Evolutionary conservation across 1,284 basidiomycete genomes (phyloP).

Genomic region (Meripilus lineatus): DNA sequence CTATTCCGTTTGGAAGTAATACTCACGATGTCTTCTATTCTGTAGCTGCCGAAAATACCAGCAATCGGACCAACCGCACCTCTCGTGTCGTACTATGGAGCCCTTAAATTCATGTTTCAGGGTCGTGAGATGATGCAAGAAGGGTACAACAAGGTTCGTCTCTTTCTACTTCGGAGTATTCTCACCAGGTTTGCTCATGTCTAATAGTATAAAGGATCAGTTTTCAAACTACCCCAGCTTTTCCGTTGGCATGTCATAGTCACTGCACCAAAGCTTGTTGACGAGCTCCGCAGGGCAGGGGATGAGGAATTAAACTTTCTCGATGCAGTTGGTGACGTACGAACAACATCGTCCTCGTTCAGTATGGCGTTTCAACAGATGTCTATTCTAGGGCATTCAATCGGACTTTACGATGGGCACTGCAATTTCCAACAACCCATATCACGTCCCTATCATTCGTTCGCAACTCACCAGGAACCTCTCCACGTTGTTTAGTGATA

Average conservation of each 20-base stretch:
- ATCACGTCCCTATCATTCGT: constrained; percentile 19
- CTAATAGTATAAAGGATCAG: constrained; percentile 19
- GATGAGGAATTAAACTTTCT: constrained; percentile 24
- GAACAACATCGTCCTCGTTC: constrained; percentile 25
- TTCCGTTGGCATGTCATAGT: constrained; percentile 29
- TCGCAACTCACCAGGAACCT: constrained; percentile 17
- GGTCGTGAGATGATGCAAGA: constrained; percentile 10
- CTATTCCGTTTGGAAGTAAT: not conserved
- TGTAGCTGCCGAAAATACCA: constrained; percentile 9
- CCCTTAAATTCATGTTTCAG: constrained; percentile 8
- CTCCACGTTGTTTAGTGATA: not conserved
- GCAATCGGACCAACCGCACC: constrained; percentile 9
- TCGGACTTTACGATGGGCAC: constrained; percentile 1
- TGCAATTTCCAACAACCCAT: not conserved
- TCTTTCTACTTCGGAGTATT: not conserved
- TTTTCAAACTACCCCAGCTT: constrained; percentile 30
- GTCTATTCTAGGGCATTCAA: not conserved
- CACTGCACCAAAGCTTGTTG: constrained; percentile 26
- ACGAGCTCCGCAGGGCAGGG: constrained; percentile 30
- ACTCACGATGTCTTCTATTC: not conserved
- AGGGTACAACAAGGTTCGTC: constrained; percentile 14
- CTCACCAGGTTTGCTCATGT: not conserved
- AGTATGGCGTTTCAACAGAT: constrained; percentile 22
- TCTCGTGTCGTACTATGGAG: constrained; percentile 11
- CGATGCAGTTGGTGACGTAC: constrained; percentile 15